phyloP scores from a whole-genome alignment of 192 early-diverging fungal genomes.

The Entophlyctis helioformis region DNA sequence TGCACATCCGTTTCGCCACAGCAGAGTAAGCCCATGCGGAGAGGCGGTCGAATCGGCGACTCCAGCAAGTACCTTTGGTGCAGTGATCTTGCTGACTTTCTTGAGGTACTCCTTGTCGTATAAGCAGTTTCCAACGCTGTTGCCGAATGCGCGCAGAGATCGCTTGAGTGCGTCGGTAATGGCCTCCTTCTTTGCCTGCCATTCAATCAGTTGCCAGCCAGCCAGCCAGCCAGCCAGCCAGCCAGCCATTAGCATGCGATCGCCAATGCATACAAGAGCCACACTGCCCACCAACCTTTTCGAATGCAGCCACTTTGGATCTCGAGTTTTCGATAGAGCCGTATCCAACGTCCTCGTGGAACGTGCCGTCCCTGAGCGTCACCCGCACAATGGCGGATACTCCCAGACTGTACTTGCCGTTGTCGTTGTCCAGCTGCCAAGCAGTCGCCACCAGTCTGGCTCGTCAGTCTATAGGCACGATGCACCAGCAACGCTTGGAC shows the following conservation, averaged over 20 bases:
- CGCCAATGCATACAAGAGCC: too few relatives aligned
- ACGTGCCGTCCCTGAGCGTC: constrained; percentile 79
- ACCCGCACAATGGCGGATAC: constrained; percentile 68
- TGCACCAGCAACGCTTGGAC: constrained; percentile 26
- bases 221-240: not conserved
- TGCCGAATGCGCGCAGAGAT: constrained; percentile 78
- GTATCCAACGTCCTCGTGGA: constrained; percentile 82
- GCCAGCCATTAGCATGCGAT: not conserved
- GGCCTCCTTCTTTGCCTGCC: constrained; percentile 77
- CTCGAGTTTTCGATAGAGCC: constrained; percentile 66
- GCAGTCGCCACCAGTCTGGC: too few relatives aligned
- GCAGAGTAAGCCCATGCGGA: too few relatives aligned
- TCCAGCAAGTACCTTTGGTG: too few relatives aligned
- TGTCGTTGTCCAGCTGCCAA: constrained; percentile 18
- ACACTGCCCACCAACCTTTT: constrained; percentile 71
- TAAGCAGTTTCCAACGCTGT: constrained; percentile 70
- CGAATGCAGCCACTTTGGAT: constrained; percentile 67
- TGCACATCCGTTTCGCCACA: too few relatives aligned
- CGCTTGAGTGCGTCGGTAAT: constrained; percentile 82
- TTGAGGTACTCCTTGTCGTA: constrained; percentile 60
- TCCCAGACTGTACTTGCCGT: constrained; percentile 49
- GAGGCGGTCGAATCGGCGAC: too few relatives aligned
- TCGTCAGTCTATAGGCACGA: too few relatives aligned
- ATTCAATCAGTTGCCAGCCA: not conserved
- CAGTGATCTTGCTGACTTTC: too few relatives aligned